Evolutionary conservation across 2,329 filamentous ascomycete species (phyloP), one percentile per base, ranked within the genome.

Genomic region (Phyllosticta citribraziliensis): DNA sequence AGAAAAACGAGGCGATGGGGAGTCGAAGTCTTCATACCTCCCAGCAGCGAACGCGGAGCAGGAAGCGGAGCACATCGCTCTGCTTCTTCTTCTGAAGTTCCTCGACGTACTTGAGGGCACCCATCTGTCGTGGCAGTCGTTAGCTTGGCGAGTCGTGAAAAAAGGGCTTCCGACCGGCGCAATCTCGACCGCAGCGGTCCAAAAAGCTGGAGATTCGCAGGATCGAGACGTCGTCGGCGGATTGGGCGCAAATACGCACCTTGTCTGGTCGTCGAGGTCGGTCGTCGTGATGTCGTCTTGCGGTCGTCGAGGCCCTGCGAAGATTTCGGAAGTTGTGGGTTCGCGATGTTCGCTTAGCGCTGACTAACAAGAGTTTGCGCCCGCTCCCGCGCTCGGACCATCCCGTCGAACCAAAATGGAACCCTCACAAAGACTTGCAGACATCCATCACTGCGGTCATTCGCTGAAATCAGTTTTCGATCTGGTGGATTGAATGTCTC

Each of bases 61-160:
- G 88, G 87, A 99, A 99, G 84, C 92, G 92, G 84, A 97, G 90
- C 78, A 99, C 89, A 87, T 99, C 94, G 80, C 91, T 96, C 88
- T 99, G 94, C 91, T 99, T 99, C 91, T 96, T 97, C 91, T 99
- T 97, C 82, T 97, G 91, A 84, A 99, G 89, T 87, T 99, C 94
- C 88, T 99, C 95, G 83, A 99, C 91, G 85, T 76, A 99, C 85
- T 99, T 99, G 82, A 97, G 91, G 85, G 93, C 93, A 89, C 94
- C 94, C 94, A 97, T 97, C 86, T 93, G 66, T 66, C 40, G 17
- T 56, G 22, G 52, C 55, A 56, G 55, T 57, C 12, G 55, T 62
- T 35, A 61, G 60, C 55, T 27, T 53, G 19, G 14, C 52, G 27
- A 12, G 14, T 30, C 55, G 27, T 40, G 11, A 12, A 40, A 55